phyloP scores from a whole-genome alignment of 2,329 filamentous ascomycete species.

The Fonsecaea multimorphosa region DNA sequence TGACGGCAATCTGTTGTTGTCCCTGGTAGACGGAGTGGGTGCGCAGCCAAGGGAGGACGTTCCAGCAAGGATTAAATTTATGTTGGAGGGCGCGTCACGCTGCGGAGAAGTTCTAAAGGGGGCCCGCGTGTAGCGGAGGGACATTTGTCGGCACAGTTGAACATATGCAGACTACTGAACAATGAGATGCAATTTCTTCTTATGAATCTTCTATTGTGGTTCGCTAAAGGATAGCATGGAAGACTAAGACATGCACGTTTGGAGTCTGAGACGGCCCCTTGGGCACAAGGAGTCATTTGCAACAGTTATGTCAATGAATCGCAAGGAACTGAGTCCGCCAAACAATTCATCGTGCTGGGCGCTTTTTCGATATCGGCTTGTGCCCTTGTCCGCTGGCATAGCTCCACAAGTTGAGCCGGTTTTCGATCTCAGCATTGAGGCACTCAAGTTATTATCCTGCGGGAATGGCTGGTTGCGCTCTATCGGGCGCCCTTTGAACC shows the following conservation, averaged over 20 bases:
- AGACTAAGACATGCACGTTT: neutral
- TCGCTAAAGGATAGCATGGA: neutral
- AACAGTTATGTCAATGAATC: neutral
- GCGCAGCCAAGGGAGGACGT: neutral
- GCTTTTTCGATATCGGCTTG: neutral
- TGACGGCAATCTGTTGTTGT: neutral
- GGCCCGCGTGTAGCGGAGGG: neutral
- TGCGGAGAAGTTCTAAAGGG: neutral
- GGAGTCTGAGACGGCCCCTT: neutral
- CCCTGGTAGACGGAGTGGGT: neutral
- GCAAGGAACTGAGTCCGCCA: neutral
- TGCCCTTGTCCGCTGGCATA: neutral
- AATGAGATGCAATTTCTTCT: neutral
- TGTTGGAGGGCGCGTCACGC: conserved; percentile 5
- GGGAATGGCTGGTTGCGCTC: neutral
- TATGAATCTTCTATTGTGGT: neutral
- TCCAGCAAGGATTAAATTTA: conserved; percentile 1
- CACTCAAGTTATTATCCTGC: neutral
- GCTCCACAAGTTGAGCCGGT: neutral
- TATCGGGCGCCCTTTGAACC: neutral
- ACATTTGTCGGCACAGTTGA: neutral
- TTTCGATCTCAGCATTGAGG: neutral
- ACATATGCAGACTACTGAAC: neutral
- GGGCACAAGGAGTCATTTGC: neutral
- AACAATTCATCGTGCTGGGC: neutral